Percentiles rank a stretch among this genome's conserved stretches.
These are phyloP conservation scores for Pythium graminicola DNA, from an alignment of 352 stramenopile genomes.

Conservation along the genomic window DNA sequence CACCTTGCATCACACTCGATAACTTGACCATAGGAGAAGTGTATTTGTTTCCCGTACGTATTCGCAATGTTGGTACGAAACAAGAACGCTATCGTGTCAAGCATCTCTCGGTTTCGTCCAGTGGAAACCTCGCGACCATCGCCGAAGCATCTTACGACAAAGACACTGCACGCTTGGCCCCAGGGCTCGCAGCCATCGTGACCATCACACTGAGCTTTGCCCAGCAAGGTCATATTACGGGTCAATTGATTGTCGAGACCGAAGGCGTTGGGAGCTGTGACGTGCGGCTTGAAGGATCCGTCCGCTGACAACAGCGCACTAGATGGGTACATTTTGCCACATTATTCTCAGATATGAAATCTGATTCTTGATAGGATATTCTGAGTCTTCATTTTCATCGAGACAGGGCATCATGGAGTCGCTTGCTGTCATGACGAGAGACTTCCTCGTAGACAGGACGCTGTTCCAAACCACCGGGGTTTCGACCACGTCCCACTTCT, in stretches of 20 bases:
- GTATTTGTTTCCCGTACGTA: conserved; percentile 57
- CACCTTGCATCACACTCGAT: conserved; percentile 33
- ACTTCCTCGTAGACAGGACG: too few relatives aligned
- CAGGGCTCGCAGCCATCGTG: conserved; percentile 51
- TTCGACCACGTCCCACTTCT: too few relatives aligned
- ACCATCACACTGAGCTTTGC: conserved; percentile 58
- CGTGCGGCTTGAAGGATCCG: conserved; percentile 42
- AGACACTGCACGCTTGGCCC: conserved; percentile 43
- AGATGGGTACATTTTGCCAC: conserved; percentile 7
- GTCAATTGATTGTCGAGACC: conserved; percentile 42
- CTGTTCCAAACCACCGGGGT: too few relatives aligned
- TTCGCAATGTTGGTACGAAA: conserved; percentile 58
- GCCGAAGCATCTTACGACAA: conserved; percentile 54
- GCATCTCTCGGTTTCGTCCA: conserved; percentile 32
- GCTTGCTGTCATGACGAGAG: too few relatives aligned
- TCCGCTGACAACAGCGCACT: conserved; percentile 24
- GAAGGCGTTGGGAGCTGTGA: conserved; percentile 41
- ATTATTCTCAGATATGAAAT: background rate
- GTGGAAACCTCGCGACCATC: conserved; percentile 33
- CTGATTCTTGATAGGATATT: background rate
- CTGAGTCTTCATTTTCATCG: too few relatives aligned
- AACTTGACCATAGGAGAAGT: conserved; percentile 39
- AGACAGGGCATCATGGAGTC: too few relatives aligned
- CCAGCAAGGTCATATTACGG: conserved; percentile 38
- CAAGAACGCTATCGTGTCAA: conserved; percentile 67